Evolutionary conservation across 2,329 filamentous ascomycete genomes (phyloP), one percentile per base, ranked within the genome.

Genomic region (Cordyceps farinosa): DNA sequence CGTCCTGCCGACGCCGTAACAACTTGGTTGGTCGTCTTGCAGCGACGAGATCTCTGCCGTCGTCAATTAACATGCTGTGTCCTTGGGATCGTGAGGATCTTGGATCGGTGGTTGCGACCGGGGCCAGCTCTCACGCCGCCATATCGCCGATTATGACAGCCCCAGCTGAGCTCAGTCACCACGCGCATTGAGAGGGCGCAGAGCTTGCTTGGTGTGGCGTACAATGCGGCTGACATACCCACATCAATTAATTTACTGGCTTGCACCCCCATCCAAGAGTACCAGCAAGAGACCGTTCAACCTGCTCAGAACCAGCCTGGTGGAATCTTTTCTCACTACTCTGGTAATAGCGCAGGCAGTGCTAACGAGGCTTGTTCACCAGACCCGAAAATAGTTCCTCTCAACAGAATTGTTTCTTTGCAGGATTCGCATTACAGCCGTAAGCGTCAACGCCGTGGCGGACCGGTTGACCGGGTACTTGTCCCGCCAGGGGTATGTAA

Each of bases 141-240:
- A 54, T 61, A 61, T 61, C 58, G 58, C 38, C 58, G 58, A 61
- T 61, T 53, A 47, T 61, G 58, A 36, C 48, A 61, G 58, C 58
- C 58, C 58, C 50, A 61, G 58, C 58, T 61, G 58, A 61, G 58
- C 22, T 53, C 58, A 44, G 58, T 61, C 58, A 61, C 48, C 40
- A 7, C 30, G 45, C 32, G 15, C n/a, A n/a, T 40, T 34, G 22
- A 38, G 55, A 55, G 36, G 52, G 34, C 52, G n/a, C 22, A 10
- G 52, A 29, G 29, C 38, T 30, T 44, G 29, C 38, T 30, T 44
- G 47, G 48, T 10, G 57, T 45, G 48, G 52, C 50, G 50, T 27
- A 29, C 47, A 9, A 15, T 32, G 29, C 30, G 42, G 42, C 42
- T n/a, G 42, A 27, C 27, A 45, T 57, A 57, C 30, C 40, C 54